A percentile compares a stretch with the other conserved stretches of the same genome.
Evolutionary conservation across 345 rosid genomes (phyloP).

Genomic region (Diplotaxis tenuifolia): DNA sequence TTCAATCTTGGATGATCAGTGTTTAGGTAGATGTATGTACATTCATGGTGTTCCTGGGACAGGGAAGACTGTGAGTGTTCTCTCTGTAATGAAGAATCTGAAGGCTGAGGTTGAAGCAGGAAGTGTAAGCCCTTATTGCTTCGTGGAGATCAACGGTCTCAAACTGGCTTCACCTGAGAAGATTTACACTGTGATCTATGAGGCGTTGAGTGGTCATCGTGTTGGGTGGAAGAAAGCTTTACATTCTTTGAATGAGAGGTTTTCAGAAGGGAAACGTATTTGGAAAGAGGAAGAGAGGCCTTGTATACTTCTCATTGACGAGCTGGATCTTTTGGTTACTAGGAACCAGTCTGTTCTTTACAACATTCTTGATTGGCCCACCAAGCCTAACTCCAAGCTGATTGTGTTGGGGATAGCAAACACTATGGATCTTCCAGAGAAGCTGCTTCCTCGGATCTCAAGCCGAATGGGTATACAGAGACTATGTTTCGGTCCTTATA

Average conservation of each 20-base stretch:
- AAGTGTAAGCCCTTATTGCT: conserved; percentile 65
- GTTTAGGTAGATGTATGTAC: conserved; percentile 89
- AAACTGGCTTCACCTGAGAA: conserved; percentile 93
- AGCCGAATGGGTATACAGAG: conserved; percentile 97
- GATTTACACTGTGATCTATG: conserved; percentile 83
- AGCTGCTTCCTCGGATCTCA: conserved; percentile 94
- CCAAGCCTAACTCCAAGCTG: conserved; percentile 75
- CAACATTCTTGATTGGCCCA: conserved; percentile 96
- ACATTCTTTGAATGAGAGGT: conserved; percentile 70
- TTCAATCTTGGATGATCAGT: conserved; percentile 82
- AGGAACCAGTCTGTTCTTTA: conserved; percentile 92
- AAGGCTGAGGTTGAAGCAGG: conserved; percentile 88
- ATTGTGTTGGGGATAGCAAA: conserved; percentile 94
- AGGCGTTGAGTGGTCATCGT: conserved; percentile 88
- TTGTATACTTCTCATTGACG: conserved; percentile 92
- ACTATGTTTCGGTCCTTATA: conserved; percentile 94
- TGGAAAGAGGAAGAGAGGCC: conserved; percentile 66
- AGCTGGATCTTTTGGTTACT: conserved; percentile 93
- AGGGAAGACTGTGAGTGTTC: conserved; percentile 92
- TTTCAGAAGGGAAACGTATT: conserved; percentile 61
- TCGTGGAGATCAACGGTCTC: conserved; percentile 92
- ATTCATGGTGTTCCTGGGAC: conserved; percentile 99
- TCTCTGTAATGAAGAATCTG: conserved; percentile 75
- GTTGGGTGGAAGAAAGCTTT: conserved; percentile 93
- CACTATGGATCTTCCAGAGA: conserved; percentile 99